phyloP scores from a whole-genome alignment of 257 asterid genomes.

The Schizonepeta tenuifolia region DNA sequence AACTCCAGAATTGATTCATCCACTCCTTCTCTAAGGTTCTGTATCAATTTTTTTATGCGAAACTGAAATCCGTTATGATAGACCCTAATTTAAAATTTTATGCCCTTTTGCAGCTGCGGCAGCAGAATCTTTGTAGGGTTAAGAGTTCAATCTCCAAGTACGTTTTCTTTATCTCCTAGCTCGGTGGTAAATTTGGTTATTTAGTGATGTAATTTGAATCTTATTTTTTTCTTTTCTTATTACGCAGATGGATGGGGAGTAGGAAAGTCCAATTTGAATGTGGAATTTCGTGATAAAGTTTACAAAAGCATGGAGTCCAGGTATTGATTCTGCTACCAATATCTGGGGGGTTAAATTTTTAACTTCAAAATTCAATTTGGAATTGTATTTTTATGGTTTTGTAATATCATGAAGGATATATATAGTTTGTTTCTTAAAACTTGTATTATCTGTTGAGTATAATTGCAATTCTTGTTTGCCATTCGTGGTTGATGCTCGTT shows the following conservation, averaged over 20 bases:
- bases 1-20: conserved; percentile 21
- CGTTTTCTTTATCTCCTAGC: conserved; percentile 33
- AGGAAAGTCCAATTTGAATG: conserved; percentile 58
- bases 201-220: conserved; percentile 4
- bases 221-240: neutral
- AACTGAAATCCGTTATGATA: neutral
- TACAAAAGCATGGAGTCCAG: conserved; percentile 69
- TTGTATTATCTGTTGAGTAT: neutral
- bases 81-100: conserved; percentile 17
- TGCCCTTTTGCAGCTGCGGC: conserved; percentile 47
- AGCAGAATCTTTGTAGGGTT: conserved; percentile 68
- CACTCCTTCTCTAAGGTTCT: conserved; percentile 32
- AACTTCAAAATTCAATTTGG: conserved; percentile 15
- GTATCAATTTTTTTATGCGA: neutral
- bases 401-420: neutral
- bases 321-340: conserved; percentile 39
- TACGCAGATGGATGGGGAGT: conserved; percentile 62
- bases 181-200: neutral
- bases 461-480: conserved; percentile 3
- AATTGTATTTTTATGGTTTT: conserved; percentile 19
- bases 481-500: neutral
- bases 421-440: too few relatives aligned
- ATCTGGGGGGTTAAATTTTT: conserved; percentile 18
- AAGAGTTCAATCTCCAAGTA: conserved; percentile 75
- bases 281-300: conserved; percentile 67